These are phyloP conservation scores for Hymenoscyphus repandus DNA, from an alignment of 2,329 filamentous ascomycete genomes.

Conservation along the genomic window DNA sequence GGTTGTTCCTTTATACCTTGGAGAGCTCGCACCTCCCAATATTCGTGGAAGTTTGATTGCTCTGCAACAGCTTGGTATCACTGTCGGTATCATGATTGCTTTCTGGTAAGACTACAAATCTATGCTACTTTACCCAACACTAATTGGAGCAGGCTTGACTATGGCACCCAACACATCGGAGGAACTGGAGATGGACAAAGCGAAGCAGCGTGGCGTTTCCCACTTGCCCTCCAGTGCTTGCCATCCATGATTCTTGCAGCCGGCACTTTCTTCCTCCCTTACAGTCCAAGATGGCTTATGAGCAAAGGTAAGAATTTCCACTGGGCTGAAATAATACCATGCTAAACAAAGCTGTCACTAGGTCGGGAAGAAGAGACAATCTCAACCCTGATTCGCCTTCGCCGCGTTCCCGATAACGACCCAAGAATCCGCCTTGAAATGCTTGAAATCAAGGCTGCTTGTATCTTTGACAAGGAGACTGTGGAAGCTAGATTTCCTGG, in stretches of 20 bases:
- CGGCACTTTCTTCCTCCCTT: slow-evolving; percentile 56
- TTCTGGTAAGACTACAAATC: slow-evolving; percentile 32
- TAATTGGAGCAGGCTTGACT: too few relatives aligned
- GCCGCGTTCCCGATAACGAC: too few relatives aligned
- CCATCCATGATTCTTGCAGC: slow-evolving; percentile 46
- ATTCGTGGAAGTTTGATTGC: slow-evolving; percentile 58
- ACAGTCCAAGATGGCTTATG: slow-evolving; percentile 53
- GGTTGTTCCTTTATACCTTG: slow-evolving; percentile 23
- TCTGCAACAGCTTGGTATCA: slow-evolving; percentile 58
- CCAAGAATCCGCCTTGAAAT: too few relatives aligned
- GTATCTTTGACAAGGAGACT: too few relatives aligned
- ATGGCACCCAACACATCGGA: too few relatives aligned
- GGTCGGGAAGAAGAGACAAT: slow-evolving; percentile 43
- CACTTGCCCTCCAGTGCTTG: slow-evolving; percentile 51
- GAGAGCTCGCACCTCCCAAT: slow-evolving; percentile 47
- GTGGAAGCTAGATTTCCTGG: too few relatives aligned
- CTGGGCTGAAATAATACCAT: neutral
- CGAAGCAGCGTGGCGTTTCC: slow-evolving; percentile 23
- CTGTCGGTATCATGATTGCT: slow-evolving; percentile 44
- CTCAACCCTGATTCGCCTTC: slow-evolving; percentile 46
- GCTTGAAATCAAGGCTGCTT: too few relatives aligned
- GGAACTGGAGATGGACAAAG: too few relatives aligned
- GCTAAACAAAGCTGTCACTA: slow-evolving; percentile 25
- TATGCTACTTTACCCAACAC: neutral
- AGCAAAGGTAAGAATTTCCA: slow-evolving; percentile 24